Percentiles rank a stretch among this genome's conserved stretches.
Evolutionary conservation across 768 basidiomycete species (phyloP).

Genomic region (Tricholoma sp.): DNA sequence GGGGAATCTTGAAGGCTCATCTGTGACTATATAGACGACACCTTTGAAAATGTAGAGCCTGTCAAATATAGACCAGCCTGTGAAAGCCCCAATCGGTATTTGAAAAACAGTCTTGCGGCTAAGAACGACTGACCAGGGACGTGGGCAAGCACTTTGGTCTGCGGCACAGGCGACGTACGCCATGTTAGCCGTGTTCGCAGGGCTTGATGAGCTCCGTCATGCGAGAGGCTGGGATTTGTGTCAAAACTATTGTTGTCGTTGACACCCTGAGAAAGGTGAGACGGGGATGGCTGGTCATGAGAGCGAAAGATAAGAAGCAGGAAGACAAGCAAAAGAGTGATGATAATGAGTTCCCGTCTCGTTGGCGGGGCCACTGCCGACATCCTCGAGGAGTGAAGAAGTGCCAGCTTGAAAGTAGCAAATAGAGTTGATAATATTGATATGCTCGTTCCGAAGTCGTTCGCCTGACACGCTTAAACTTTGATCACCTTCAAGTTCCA

Average conservation of each 20-base stretch:
- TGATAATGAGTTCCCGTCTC: slow-evolving; percentile 48
- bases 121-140: slow-evolving; percentile 52
- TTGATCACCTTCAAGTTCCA: too few species aligned
- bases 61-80: slow-evolving; percentile 92
- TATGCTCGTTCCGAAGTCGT: too few species aligned
- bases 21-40: slow-evolving; percentile 76
- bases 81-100: neutral
- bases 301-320: slow-evolving; percentile 39
- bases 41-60: slow-evolving; percentile 78
- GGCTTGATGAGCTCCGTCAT: slow-evolving; percentile 6
- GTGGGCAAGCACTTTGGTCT: slow-evolving; percentile 70
- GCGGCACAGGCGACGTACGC: slow-evolving; percentile 35
- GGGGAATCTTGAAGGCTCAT: slow-evolving; percentile 64
- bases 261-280: slow-evolving; percentile 6
- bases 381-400: neutral
- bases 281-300: slow-evolving; percentile 4
- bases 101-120: neutral
- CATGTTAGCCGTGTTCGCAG: slow-evolving; percentile 33
- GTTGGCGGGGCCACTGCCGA: slow-evolving; percentile 44
- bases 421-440: neutral
- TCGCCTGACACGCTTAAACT: too few species aligned
- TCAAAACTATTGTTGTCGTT: slow-evolving; percentile 4
- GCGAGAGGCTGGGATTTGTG: slow-evolving; percentile 5
- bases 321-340: slow-evolving; percentile 42
- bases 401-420: neutral